Base-by-base conservation (phyloP, 2,329 filamentous ascomycete genomes). In the Blastomyces parvus region DNA sequence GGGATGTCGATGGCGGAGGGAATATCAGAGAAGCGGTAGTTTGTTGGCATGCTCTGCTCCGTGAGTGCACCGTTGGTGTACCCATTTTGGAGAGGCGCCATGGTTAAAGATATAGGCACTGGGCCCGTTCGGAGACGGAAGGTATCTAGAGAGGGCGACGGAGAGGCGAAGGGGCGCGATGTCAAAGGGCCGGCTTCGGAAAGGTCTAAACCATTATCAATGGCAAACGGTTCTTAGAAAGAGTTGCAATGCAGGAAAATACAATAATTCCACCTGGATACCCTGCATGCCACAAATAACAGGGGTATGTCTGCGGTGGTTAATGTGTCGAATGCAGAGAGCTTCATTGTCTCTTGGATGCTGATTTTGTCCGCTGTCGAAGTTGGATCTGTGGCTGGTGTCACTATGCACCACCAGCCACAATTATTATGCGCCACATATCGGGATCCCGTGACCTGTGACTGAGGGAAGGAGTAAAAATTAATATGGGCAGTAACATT, bases 1-100 rank as follows among this genome's bases (percentile, higher is more conserved):
- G 85, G 84, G 70, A 88, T 86, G 70, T 86, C 85, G 71, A 88
- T 85, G 63, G 82, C 81, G 60, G 81, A 80, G 48, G 85, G 85
- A 56, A 87, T 84, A 70, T 86, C 83, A 63, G 83, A 81, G 73
- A 86, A 87, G 61, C 85, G 84, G 66, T 72, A 65, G 66, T 73
- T 68, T 66, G 74, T 64, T 66, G 74, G 67, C 68, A 77, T 69
- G 62, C 79, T 73, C 14, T 55, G 33, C 30, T 48, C 46, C 11
- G 64, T 5, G 44, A 36, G 52, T 66, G 79, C 80, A 71, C 81
- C 82, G 73, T 84, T 84, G 62, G 78, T 70, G 70, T 81, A 74
- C 67, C 81, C 79, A 69, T 82, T 82, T 63, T 77, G 70, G 50
- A 79, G 69, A 61, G 81, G 74, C 59, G 82, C 80, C 82, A 85